These are phyloP conservation scores for Fraxinus nigra DNA, from an alignment of 305 asterid genomes.

Conservation along the genomic window DNA sequence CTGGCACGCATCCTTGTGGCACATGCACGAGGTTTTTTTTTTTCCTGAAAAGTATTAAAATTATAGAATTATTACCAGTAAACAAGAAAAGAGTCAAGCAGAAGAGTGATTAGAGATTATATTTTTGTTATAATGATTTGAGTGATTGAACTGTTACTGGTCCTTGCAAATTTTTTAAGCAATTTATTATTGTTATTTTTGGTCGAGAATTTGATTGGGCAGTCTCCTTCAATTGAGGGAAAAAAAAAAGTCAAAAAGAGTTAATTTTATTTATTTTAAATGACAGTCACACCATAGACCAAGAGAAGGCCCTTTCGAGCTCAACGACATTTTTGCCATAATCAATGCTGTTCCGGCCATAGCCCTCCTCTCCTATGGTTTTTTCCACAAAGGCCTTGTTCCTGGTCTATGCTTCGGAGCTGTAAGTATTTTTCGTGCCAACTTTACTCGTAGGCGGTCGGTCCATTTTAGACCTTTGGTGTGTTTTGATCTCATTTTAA, in stretches of 20 bases:
- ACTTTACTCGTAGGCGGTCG: no score
- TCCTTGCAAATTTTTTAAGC: neutral
- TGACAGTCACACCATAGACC: conserved; percentile 94
- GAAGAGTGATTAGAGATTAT: neutral
- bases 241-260: neutral
- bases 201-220: neutral
- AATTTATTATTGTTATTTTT: neutral
- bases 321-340: conserved; percentile 87
- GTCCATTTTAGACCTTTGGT: no score
- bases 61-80: neutral
- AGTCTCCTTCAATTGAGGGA: neutral
- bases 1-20: conserved; percentile 98
- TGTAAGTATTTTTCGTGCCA: conserved; percentile 35
- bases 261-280: neutral
- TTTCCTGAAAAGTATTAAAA: neutral
- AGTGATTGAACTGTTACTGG: neutral
- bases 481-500: no score
- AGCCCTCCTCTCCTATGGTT: conserved; percentile 80
- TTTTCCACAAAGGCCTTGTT: conserved; percentile 74
- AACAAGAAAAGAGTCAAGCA: neutral
- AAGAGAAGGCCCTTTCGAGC: conserved; percentile 93
- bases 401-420: conserved; percentile 99
- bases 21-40: conserved; percentile 79
- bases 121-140: neutral
- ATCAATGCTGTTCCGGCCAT: conserved; percentile 89